Base-by-base conservation (phyloP, 352 stramenopile genomes). In the Pythium aristosporum region DNA sequence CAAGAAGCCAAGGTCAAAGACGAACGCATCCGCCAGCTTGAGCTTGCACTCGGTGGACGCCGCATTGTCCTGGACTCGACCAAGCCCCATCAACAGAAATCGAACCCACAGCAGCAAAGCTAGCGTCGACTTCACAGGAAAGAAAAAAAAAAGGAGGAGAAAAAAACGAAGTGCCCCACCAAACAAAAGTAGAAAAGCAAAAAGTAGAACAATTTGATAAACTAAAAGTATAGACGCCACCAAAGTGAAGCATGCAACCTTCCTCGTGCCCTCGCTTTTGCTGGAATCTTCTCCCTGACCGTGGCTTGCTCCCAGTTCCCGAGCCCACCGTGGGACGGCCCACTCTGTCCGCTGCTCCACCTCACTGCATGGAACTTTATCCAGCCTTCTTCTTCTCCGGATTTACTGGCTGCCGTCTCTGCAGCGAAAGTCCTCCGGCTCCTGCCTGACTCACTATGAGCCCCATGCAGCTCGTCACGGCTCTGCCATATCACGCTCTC, bases 21-120 rank as follows among this genome's bases (percentile, higher is more conserved):
- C 36, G 67, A 77, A 49, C 80, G 73, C 23, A 74, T 89, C 23
- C 47, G 71, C 23, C 76, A 86, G 34, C 74, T 91, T 58, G 71
- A 88, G 51, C 73, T 82, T 44, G 79, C 79, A 25, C 51, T 89
- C 3, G 67, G 66, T 16, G 74, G 73, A 12, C 79, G 75, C 42
- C 64, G 69, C 11, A 75, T 84, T 51, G 65, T 83, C 47, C 13
- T 61, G 11, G 52, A 56, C 5, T 56, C 60, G 30, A n/a, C 42
- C 39, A 43, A 58, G 37, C 23, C 20, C 9, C 51, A 60, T 20
- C 20, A 41, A n/a, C 39, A 46, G 5, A 55, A 54, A 8, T 43
- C 53, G 6, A 48, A 43, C 39, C 41, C 44, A 13, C 46, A 44
- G 56, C 60, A 60, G 15, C 58, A 51, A 18, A 47, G 48, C 48